Conservation (phyloP, 2,329 filamentous ascomycete species). For the Lecanoromycetidae sp. region DNA sequence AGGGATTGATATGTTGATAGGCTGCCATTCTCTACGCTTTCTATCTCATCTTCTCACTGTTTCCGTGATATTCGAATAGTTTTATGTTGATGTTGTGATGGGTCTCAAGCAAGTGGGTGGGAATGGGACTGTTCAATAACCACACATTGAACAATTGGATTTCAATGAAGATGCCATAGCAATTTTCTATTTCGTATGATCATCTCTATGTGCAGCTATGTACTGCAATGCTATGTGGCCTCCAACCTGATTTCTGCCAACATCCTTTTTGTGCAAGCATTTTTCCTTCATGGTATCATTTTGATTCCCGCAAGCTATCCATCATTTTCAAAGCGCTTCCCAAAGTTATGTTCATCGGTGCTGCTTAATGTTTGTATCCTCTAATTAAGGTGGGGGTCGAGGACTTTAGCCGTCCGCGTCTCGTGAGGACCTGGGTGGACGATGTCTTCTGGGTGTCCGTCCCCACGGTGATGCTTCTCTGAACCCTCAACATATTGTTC, state of each 20-base stretch:
- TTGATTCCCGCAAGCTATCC: no score
- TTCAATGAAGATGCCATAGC: no score
- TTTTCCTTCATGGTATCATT: not conserved
- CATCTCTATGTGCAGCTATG: not conserved
- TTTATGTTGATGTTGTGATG: no score
- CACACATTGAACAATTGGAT: no score
- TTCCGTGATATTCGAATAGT: no score
- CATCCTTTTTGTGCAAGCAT: no score
- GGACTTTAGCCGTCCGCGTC: conserved; percentile 11
- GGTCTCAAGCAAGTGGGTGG: no score
- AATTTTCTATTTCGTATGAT: no score
- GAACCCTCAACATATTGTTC: conserved; percentile 5
- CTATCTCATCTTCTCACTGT: no score
- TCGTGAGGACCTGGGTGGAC: conserved; percentile 13
- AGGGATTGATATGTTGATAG: no score
- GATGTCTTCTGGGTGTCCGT: conserved; percentile 14
- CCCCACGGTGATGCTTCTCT: conserved; percentile 7
- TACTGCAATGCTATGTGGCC: not conserved
- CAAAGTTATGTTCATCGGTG: not conserved
- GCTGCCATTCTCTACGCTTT: no score
- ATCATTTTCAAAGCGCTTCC: not conserved
- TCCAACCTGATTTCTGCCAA: not conserved
- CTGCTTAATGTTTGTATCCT: not conserved
- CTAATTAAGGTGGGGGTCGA: conserved; percentile 11
- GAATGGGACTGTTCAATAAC: no score